Conservation (phyloP, 495 filamentous ascomycete genomes). For the Astrothelium macrocarpum region DNA sequence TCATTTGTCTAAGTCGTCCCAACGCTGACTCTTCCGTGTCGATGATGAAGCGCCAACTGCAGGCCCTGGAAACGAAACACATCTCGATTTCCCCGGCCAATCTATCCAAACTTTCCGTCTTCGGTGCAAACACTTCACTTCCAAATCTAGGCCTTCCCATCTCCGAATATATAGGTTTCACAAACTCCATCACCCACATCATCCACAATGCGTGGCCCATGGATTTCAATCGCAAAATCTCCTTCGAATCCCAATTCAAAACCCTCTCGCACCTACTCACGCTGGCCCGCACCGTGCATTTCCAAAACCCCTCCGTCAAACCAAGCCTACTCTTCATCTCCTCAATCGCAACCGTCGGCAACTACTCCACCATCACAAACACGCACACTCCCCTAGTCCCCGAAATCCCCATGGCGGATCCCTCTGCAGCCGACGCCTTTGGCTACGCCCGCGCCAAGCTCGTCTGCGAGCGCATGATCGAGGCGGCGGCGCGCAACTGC, state of each 20-base stretch:
- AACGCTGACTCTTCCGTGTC: neutral
- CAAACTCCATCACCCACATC: neutral
- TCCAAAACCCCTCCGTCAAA: neutral
- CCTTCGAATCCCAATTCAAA: slow-evolving; percentile 9
- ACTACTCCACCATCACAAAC: neutral
- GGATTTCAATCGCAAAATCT: slow-evolving; percentile 1
- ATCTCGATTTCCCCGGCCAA: neutral
- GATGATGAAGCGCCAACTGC: neutral
- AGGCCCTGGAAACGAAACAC: neutral
- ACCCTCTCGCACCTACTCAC: neutral
- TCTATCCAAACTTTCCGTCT: neutral
- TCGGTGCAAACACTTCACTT: neutral
- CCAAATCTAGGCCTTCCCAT: slow-evolving; percentile 2
- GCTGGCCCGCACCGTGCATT: neutral
- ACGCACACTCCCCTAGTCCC: neutral
- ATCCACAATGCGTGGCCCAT: slow-evolving; percentile 11
- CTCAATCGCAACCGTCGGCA: neutral
- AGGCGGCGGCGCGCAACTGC: neutral
- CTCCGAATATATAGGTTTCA: neutral
- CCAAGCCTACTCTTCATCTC: neutral
- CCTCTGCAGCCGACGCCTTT: neutral
- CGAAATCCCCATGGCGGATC: neutral
- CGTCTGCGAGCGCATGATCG: neutral
- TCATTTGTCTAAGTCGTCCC: slow-evolving; percentile 48
- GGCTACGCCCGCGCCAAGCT: neutral